Evolutionary conservation across 306 rosid genomes (phyloP).

Genomic region (Acmispon strigosus): DNA sequence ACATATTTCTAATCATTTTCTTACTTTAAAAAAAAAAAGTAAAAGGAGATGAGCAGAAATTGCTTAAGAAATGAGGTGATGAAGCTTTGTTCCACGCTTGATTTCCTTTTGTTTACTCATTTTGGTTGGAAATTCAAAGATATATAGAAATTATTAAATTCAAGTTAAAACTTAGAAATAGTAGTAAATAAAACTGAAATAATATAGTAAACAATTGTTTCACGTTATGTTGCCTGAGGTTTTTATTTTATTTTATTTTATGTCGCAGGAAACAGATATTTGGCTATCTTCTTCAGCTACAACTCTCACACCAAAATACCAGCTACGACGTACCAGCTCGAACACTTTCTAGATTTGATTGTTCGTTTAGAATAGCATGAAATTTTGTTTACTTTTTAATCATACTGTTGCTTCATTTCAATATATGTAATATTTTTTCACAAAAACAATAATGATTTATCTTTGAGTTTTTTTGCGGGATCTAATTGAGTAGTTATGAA

Average conservation of each 20-base stretch:
- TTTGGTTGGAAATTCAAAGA: background rate
- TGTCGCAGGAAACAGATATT: constrained; percentile 39
- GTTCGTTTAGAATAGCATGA: background rate
- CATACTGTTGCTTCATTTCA: background rate
- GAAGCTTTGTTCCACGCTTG: background rate
- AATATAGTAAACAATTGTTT: background rate
- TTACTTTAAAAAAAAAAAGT: too few relatives aligned
- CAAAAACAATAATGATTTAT: background rate
- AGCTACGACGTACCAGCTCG: constrained; percentile 30
- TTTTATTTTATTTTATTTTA: background rate
- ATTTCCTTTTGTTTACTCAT: background rate
- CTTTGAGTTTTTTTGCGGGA: background rate
- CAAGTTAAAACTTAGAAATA: background rate
- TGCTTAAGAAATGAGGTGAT: too few relatives aligned
- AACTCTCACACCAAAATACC: constrained; percentile 19
- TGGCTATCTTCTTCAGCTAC: constrained; percentile 5
- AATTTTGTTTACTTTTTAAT: background rate
- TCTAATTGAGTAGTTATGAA: background rate
- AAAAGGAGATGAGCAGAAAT: too few relatives aligned
- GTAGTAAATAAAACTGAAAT: background rate
- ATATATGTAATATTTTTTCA: background rate
- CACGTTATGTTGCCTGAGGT: background rate
- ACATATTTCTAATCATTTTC: too few relatives aligned
- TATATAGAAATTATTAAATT: background rate
- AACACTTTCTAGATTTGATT: constrained; percentile 15